Conservation (phyloP, 1,284 basidiomycete genomes). For the Tremellales sp. region DNA sequence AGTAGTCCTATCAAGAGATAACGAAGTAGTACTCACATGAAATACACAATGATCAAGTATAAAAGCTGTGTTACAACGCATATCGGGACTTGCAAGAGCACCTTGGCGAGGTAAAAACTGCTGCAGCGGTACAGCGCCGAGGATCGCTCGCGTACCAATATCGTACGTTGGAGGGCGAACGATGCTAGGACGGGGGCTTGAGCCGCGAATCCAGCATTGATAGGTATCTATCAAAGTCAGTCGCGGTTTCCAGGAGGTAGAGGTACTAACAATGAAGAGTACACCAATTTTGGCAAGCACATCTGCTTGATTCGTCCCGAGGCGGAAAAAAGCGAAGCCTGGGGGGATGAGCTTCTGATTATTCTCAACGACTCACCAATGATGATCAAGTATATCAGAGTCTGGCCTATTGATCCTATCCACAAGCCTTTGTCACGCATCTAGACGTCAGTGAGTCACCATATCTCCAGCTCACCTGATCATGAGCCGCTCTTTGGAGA, state of each 20-base stretch:
- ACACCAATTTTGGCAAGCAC: slow-evolving; percentile 14
- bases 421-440: slow-evolving; percentile 6
- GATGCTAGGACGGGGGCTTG: slow-evolving; percentile 9
- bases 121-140: slow-evolving; percentile 7
- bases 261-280: slow-evolving; percentile 11
- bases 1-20: not conserved
- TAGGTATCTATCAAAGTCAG: slow-evolving; percentile 5
- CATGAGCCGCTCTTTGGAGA: not conserved
- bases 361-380: slow-evolving; percentile 4
- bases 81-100: slow-evolving; percentile 9
- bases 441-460: not conserved
- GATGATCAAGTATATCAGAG: slow-evolving; percentile 9
- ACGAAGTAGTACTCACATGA: slow-evolving; percentile 8
- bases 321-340: slow-evolving; percentile 15
- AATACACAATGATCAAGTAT: slow-evolving; percentile 11
- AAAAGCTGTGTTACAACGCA: slow-evolving; percentile 3
- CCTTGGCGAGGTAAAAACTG: slow-evolving; percentile 13
- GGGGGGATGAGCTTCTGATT: not conserved
- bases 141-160: slow-evolving; percentile 10
- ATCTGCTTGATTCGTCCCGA: slow-evolving; percentile 8
- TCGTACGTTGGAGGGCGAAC: slow-evolving; percentile 9
- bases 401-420: slow-evolving; percentile 7
- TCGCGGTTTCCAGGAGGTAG: not conserved
- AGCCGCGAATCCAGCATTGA: slow-evolving; percentile 9
- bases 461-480: not conserved